phyloP scores from a whole-genome alignment of 73 alveolate species.

The Paramecium biaurelia region DNA sequence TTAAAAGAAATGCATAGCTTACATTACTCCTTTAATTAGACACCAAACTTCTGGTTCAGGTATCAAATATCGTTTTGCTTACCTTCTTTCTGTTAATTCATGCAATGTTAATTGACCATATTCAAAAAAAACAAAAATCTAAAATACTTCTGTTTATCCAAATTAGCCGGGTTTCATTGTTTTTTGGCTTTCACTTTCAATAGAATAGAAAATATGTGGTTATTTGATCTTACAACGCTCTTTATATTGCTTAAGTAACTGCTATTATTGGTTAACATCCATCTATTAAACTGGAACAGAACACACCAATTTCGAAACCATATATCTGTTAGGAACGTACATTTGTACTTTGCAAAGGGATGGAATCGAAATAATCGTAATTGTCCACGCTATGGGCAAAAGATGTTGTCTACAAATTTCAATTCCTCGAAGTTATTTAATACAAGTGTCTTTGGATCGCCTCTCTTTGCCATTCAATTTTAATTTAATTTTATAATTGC shows the following conservation, averaged over 20 bases:
- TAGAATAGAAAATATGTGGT: conserved; percentile 17
- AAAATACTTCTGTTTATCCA: conserved; percentile 24
- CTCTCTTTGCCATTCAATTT: conserved; percentile 13
- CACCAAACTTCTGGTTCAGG: conserved; percentile 58
- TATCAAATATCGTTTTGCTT: background rate
- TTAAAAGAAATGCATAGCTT: conserved; percentile 26
- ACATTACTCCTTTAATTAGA: conserved; percentile 22
- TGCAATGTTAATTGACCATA: conserved; percentile 17
- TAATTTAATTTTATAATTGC: background rate
- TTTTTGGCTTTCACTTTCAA: conserved; percentile 48
- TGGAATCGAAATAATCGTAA: conserved; percentile 23
- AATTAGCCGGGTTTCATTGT: background rate
- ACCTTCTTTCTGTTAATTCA: conserved; percentile 14
- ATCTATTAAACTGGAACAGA: conserved; percentile 30
- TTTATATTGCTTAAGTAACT: background rate
- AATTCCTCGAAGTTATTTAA: conserved; percentile 17
- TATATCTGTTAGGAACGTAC: conserved; percentile 15
- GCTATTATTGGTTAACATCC: background rate
- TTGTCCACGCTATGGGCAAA: conserved; percentile 19
- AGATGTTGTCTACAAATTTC: conserved; percentile 45
- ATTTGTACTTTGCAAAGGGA: conserved; percentile 38
- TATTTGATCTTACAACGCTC: conserved; percentile 32
- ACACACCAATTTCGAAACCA: conserved; percentile 53
- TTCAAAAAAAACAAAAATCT: conserved; percentile 30
- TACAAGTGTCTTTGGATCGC: conserved; percentile 30